A percentile compares a stretch with the other conserved stretches of the same genome.
These are phyloP conservation scores for Blumeria graminis DNA, from an alignment of 2,329 filamentous ascomycete genomes.

Conservation along the genomic window DNA sequence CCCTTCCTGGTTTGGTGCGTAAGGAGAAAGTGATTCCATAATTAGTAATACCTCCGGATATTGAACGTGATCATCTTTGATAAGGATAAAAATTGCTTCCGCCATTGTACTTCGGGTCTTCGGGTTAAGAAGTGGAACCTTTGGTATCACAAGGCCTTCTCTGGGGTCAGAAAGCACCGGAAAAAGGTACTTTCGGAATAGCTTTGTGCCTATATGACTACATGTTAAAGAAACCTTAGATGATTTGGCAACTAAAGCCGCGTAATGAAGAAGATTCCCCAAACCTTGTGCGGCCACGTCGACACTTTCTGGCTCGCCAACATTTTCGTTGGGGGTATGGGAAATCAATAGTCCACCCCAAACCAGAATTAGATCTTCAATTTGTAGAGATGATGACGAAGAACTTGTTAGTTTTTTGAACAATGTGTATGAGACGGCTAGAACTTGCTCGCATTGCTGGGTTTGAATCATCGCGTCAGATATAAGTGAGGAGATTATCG, in stretches of 20 bases:
- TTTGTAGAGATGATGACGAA: conserved; percentile 6
- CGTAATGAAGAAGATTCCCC: conserved; percentile 16
- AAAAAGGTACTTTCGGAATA: conserved; percentile 44
- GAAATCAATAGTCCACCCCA: conserved; percentile 17
- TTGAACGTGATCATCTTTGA: conserved; percentile 25
- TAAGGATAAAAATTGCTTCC: conserved; percentile 31
- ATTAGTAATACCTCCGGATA: conserved; percentile 27
- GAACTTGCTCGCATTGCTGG: conserved; percentile 13
- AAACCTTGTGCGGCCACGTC: conserved; percentile 16
- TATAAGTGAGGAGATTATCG: conserved; percentile 13
- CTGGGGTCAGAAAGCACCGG: conserved; percentile 20
- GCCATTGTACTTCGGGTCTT: conserved; percentile 34
- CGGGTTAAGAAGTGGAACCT: conserved; percentile 25
- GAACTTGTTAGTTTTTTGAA: conserved; percentile 19
- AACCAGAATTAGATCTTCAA: conserved; percentile 10
- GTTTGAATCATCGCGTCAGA: conserved; percentile 7
- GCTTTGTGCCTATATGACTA: conserved; percentile 21
- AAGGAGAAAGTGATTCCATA: conserved; percentile 25
- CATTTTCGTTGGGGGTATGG: conserved; percentile 19
- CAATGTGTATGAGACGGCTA: conserved; percentile 20
- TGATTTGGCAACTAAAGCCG: conserved; percentile 12
- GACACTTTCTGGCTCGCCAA: conserved; percentile 14
- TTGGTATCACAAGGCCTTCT: conserved; percentile 13
- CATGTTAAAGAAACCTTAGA: conserved; percentile 9
- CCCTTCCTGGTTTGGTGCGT: conserved; percentile 13